A percentile compares a stretch with the other conserved stretches of the same genome.
These are phyloP conservation scores for Cubamyces sp. DNA, from an alignment of 768 basidiomycete species.

Conservation along the genomic window DNA sequence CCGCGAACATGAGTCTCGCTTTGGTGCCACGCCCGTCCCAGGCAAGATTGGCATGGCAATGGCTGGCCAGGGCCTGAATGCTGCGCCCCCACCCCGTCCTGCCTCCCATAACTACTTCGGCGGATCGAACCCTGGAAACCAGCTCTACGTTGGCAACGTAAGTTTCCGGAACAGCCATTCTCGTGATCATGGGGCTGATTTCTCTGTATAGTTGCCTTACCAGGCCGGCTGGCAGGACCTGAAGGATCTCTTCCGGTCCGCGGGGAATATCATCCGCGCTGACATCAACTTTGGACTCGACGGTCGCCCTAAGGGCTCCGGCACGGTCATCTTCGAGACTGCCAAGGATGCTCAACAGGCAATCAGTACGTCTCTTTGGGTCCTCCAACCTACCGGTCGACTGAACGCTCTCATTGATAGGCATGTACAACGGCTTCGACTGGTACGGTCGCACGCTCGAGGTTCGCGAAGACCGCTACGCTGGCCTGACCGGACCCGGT, in stretches of 20 bases:
- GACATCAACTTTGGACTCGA: conserved; percentile 95
- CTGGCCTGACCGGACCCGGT: conserved; percentile 75
- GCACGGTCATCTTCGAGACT: conserved; percentile 96
- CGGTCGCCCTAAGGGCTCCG: conserved; percentile 93
- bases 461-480: conserved; percentile 95
- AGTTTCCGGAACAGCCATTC: conserved; percentile 30
- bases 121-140: conserved; percentile 81
- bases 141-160: conserved; percentile 92
- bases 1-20: conserved; percentile 94
- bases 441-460: conserved; percentile 97
- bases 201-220: conserved; percentile 71
- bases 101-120: conserved; percentile 77
- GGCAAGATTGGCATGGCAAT: conserved; percentile 96
- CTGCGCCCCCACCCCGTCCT: conserved; percentile 81
- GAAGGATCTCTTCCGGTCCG: conserved; percentile 94
- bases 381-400: neutral
- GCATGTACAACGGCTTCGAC: conserved; percentile 96
- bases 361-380: conserved; percentile 63
- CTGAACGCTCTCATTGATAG: conserved; percentile 42
- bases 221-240: conserved; percentile 99
- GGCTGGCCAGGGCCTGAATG: conserved; percentile 86
- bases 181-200: neutral
- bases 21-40: conserved; percentile 93
- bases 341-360: conserved; percentile 90
- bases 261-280: conserved; percentile 93